A percentile compares a stretch with the other conserved stretches of the same genome.
These are phyloP conservation scores for Fraxinus dipetala DNA, from an alignment of 305 asterid genomes.

Conservation along the genomic window DNA sequence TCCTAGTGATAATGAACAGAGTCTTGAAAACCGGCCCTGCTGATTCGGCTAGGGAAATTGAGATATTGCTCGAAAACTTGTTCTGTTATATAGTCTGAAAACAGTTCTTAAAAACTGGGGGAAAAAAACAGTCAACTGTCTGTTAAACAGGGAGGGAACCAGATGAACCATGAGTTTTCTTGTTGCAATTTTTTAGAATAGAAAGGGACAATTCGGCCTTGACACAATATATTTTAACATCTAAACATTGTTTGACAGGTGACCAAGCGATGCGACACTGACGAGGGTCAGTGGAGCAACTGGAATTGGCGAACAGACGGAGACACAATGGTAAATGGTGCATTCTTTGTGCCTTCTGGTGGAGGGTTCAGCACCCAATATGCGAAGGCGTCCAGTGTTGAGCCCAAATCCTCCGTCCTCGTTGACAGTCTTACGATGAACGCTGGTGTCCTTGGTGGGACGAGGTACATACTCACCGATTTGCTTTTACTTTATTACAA, in stretches of 20 bases:
- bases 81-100: background rate
- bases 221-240: background rate
- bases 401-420: constrained; percentile 46
- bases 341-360: constrained; percentile 73
- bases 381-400: constrained; percentile 47
- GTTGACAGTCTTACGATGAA: constrained; percentile 61
- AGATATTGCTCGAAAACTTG: background rate
- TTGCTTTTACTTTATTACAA: background rate
- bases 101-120: background rate
- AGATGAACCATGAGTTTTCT: background rate
- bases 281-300: constrained; percentile 52
- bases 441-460: constrained; percentile 62
- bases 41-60: background rate
- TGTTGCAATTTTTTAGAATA: background rate
- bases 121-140: background rate
- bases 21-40: background rate
- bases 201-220: background rate
- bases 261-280: constrained; percentile 54
- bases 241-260: constrained; percentile 33
- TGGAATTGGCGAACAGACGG: constrained; percentile 84
- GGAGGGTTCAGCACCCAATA: constrained; percentile 48
- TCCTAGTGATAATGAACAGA: background rate
- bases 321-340: constrained; percentile 64
- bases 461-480: constrained; percentile 31
- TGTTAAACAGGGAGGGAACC: background rate